Evolutionary conservation across 2,329 filamentous ascomycete genomes (phyloP).

Genomic region (Chrysoporthe cubensis): DNA sequence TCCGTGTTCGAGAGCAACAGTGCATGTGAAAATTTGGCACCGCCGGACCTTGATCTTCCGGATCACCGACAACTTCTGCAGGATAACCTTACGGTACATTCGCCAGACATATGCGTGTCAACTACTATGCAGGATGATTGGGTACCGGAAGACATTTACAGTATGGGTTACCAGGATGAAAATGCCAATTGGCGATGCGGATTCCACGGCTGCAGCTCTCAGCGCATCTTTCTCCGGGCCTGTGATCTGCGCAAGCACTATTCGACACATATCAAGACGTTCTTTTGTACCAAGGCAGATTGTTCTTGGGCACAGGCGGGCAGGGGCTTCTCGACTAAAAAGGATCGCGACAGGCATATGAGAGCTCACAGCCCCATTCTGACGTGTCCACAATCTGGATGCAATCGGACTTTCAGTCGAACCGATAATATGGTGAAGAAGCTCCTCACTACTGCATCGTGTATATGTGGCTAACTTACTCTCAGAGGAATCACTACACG

Average conservation of each 20-base stretch:
- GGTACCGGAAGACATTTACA: neutral
- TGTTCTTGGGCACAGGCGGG: neutral
- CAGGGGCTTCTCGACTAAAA: neutral
- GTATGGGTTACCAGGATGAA: neutral
- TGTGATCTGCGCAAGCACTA: neutral
- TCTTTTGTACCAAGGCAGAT: neutral
- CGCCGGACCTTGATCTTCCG: neutral
- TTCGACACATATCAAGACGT: neutral
- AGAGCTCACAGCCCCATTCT: neutral
- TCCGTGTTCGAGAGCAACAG: neutral
- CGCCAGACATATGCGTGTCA: neutral
- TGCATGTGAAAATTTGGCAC: neutral
- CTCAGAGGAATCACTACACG: neutral
- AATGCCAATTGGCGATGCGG: neutral
- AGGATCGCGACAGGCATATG: neutral
- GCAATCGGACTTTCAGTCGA: neutral
- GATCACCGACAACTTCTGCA: neutral
- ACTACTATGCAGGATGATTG: neutral
- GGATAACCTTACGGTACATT: neutral
- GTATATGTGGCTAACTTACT: neutral
- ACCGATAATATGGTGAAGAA: neutral
- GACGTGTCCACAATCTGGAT: neutral
- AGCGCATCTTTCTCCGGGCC: neutral
- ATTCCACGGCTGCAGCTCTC: neutral
- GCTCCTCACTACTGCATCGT: too few relatives aligned